phyloP scores from a whole-genome alignment of 345 rosid species.

The Populus simonii region DNA sequence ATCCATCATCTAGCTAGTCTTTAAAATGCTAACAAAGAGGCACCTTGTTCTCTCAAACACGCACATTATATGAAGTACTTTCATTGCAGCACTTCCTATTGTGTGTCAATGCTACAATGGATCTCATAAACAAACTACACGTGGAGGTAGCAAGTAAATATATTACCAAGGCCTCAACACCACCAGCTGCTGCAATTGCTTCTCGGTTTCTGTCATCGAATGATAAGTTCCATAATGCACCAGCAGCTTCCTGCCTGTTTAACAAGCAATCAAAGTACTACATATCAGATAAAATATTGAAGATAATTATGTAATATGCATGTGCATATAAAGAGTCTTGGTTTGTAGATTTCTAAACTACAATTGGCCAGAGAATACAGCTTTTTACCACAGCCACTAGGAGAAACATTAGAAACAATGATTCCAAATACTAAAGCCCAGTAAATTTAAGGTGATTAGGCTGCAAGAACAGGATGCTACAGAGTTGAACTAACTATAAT shows the following conservation, averaged over 20 bases:
- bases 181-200: constrained; percentile 40
- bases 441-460: neutral
- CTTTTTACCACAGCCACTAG: neutral
- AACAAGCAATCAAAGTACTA: constrained; percentile 11
- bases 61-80: neutral
- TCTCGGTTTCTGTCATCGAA: constrained; percentile 45
- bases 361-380: neutral
- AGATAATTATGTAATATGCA: neutral
- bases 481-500: neutral
- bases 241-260: constrained; percentile 42
- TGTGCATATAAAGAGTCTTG: neutral
- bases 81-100: constrained; percentile 8
- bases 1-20: neutral
- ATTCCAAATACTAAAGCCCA: neutral
- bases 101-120: neutral
- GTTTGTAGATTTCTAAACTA: neutral
- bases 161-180: constrained; percentile 40
- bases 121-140: neutral
- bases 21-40: neutral
- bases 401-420: neutral
- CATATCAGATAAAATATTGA: neutral
- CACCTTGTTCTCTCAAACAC: neutral
- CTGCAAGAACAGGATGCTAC: neutral
- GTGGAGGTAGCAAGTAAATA: neutral
- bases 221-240: constrained; percentile 45